Evolutionary conservation across 768 basidiomycete species (phyloP).

Genomic region (Cystofilobasidium ferigula): DNA sequence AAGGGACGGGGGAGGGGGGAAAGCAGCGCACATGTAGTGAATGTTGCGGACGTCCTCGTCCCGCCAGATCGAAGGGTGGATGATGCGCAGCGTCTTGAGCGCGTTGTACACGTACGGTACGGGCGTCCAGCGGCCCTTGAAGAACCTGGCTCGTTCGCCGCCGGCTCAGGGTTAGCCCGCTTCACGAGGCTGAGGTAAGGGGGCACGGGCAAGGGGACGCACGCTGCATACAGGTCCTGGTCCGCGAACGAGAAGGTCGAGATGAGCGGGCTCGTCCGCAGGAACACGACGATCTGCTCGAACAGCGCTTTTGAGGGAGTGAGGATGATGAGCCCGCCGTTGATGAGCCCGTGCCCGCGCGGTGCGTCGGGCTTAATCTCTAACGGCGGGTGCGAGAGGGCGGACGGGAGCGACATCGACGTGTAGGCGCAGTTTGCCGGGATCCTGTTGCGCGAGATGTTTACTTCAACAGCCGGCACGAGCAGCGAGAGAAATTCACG

Average conservation of each 20-base stretch:
- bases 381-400: slow-evolving; percentile 43
- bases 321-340: slow-evolving; percentile 79
- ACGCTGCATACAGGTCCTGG: slow-evolving; percentile 69
- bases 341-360: slow-evolving; percentile 54
- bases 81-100: slow-evolving; percentile 65
- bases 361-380: slow-evolving; percentile 45
- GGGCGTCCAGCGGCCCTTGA: slow-evolving; percentile 52
- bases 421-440: slow-evolving; percentile 87
- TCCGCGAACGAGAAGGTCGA: slow-evolving; percentile 66
- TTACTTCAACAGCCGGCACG: not conserved
- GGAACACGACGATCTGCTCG: slow-evolving; percentile 48
- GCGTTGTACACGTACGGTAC: slow-evolving; percentile 85
- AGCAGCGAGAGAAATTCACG: slow-evolving; percentile 26
- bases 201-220: not conserved
- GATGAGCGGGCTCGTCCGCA: slow-evolving; percentile 47
- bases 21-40: slow-evolving; percentile 55
- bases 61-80: slow-evolving; percentile 67
- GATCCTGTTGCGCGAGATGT: slow-evolving; percentile 47
- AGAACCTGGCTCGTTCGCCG: slow-evolving; percentile 8
- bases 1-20: not conserved
- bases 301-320: slow-evolving; percentile 56
- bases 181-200: no score
- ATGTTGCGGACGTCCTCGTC: slow-evolving; percentile 76
- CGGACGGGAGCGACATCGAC: slow-evolving; percentile 39
- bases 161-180: not conserved